phyloP scores from a whole-genome alignment of 2,329 filamentous ascomycete genomes.

The Microdochium paspali region DNA sequence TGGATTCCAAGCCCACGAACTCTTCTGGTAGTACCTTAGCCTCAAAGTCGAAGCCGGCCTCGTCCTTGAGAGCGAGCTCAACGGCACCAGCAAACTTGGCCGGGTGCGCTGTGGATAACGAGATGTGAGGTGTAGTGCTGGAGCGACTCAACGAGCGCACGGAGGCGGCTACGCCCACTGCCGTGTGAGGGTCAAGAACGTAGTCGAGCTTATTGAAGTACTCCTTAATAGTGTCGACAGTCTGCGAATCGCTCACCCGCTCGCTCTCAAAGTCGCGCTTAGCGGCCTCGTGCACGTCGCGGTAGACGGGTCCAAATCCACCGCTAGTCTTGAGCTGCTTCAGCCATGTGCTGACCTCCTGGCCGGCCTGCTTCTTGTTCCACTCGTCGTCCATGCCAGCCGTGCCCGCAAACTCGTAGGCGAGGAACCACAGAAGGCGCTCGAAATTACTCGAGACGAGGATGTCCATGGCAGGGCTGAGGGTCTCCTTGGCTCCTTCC shows the following conservation, averaged over 20 bases:
- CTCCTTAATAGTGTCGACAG: conserved; percentile 53
- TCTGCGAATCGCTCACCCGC: conserved; percentile 56
- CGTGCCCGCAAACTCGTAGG: conserved; percentile 56
- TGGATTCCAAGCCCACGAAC: conserved; percentile 69
- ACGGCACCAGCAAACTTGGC: conserved; percentile 90
- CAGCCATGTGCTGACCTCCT: conserved; percentile 72
- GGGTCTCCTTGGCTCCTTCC: conserved; percentile 78
- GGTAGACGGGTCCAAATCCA: conserved; percentile 70
- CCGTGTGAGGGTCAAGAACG: conserved; percentile 86
- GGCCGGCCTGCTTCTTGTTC: conserved; percentile 61
- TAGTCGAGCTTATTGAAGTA: conserved; percentile 49
- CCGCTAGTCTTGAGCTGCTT: conserved; percentile 70
- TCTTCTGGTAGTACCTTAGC: conserved; percentile 68
- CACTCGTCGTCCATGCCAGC: conserved; percentile 55
- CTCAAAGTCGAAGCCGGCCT: conserved; percentile 67
- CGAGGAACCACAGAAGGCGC: conserved; percentile 86
- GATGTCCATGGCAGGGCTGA: conserved; percentile 96
- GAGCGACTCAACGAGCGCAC: conserved; percentile 54
- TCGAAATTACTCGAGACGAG: conserved; percentile 96
- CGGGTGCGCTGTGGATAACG: conserved; percentile 87
- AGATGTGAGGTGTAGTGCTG: conserved; percentile 58
- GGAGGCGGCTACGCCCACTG: conserved; percentile 75
- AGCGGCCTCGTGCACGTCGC: conserved; percentile 61
- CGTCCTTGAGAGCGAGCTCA: conserved; percentile 62
- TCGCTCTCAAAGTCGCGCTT: conserved; percentile 75